These are phyloP conservation scores for Paracoccidioides lutzii DNA, from an alignment of 2,329 filamentous ascomycete genomes.

Conservation along the genomic window DNA sequence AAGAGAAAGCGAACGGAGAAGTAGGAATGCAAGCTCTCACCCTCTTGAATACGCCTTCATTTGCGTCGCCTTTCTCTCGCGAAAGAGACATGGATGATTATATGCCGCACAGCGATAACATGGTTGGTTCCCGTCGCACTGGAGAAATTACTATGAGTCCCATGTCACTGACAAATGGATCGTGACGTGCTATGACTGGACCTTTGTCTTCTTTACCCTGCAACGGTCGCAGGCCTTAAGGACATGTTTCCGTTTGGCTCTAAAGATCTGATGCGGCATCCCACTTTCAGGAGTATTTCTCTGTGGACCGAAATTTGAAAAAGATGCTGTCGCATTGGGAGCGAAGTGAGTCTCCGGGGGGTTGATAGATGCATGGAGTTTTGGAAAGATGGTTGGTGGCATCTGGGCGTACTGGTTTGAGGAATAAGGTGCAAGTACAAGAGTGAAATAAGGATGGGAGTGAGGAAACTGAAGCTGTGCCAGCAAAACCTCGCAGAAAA, in stretches of 20 bases:
- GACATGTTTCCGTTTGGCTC: slow-evolving; percentile 34
- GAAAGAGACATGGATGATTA: slow-evolving; percentile 33
- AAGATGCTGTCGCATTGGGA: slow-evolving; percentile 19
- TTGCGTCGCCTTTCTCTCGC: slow-evolving; percentile 32
- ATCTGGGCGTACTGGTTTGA: slow-evolving; percentile 8
- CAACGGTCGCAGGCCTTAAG: slow-evolving; percentile 35
- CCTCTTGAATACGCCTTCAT: slow-evolving; percentile 34
- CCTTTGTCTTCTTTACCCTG: slow-evolving; percentile 35
- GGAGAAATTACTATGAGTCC: slow-evolving; percentile 8
- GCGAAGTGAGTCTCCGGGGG: slow-evolving; percentile 24
- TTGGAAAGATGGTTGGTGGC: slow-evolving; percentile 20
- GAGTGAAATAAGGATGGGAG: not conserved
- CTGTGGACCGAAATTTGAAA: slow-evolving; percentile 21
- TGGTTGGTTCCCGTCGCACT: slow-evolving; percentile 35
- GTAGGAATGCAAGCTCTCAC: slow-evolving; percentile 15
- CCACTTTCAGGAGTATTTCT: slow-evolving; percentile 21
- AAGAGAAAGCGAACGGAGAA: not conserved
- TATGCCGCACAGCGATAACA: slow-evolving; percentile 33
- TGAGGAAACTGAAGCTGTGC: slow-evolving; percentile 6
- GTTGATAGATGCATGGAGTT: slow-evolving; percentile 22
- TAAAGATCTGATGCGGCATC: slow-evolving; percentile 28
- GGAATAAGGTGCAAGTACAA: slow-evolving; percentile 2
- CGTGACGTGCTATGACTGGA: slow-evolving; percentile 13
- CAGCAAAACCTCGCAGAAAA: slow-evolving; percentile 4
- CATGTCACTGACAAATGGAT: slow-evolving; percentile 3